phyloP scores from a whole-genome alignment of 805 yeast species.

The Kuraishia piskuri region DNA sequence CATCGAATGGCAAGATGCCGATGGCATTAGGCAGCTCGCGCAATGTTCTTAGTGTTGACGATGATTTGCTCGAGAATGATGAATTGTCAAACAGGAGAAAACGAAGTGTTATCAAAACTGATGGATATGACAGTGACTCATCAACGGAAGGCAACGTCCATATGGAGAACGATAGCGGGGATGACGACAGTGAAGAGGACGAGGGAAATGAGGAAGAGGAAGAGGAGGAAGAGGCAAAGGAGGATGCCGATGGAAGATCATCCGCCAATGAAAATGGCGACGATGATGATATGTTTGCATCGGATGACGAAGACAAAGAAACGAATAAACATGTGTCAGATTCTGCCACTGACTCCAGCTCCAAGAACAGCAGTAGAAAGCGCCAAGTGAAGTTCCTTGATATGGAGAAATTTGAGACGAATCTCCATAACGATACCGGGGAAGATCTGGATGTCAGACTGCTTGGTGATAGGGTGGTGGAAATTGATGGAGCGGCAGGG shows the following conservation, averaged over 20 bases:
- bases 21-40: neutral
- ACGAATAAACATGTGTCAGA: neutral
- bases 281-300: conserved; percentile 35
- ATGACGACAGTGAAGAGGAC: conserved; percentile 5
- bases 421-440: conserved; percentile 6
- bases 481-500: neutral
- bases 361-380: neutral
- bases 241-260: conserved; percentile 4
- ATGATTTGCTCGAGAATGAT: neutral
- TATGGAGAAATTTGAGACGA: conserved; percentile 26
- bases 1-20: neutral
- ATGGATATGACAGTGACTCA: conserved; percentile 14
- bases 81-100: neutral
- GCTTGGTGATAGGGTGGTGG: neutral
- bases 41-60: neutral
- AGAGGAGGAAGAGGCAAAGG: conserved; percentile 3
- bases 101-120: conserved; percentile 5
- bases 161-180: conserved; percentile 9
- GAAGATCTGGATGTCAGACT: conserved; percentile 14
- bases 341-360: too few relatives aligned
- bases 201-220: conserved; percentile 11
- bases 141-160: conserved; percentile 7
- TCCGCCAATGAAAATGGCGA: conserved; percentile 11
- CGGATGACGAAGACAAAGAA: conserved; percentile 13
- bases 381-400: conserved; percentile 21